Conservation (phyloP, 805 yeast genomes). For the Saccharomycopsis babjevae region DNA sequence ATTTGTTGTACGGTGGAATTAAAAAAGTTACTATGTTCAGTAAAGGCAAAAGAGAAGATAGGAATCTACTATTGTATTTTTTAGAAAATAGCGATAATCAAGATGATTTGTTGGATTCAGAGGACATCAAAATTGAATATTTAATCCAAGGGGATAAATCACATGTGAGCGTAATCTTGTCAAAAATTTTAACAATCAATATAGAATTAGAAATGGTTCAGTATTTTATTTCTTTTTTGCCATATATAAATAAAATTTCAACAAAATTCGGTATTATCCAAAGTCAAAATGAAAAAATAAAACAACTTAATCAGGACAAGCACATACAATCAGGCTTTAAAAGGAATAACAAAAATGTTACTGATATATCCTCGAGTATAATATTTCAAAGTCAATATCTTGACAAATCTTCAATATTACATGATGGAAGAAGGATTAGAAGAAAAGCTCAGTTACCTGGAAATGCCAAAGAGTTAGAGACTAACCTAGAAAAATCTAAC, state of each 20-base stretch:
- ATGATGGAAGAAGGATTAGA: neutral
- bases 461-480: neutral
- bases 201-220: neutral
- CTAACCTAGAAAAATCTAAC: neutral
- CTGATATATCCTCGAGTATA: neutral
- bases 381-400: neutral
- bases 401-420: neutral
- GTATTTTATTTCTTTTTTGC: neutral
- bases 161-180: neutral
- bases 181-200: neutral
- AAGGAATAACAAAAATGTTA: neutral
- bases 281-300: neutral
- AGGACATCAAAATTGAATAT: slow-evolving; percentile 45
- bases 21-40: slow-evolving; percentile 20
- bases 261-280: neutral
- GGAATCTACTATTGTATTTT: neutral
- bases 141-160: slow-evolving; percentile 23
- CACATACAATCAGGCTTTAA: neutral
- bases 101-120: slow-evolving; percentile 21
- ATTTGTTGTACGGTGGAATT: slow-evolving; percentile 39
- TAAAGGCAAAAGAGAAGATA: neutral
- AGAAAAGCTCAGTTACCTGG: neutral
- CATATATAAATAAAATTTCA: neutral
- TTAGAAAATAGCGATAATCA: slow-evolving; percentile 24
- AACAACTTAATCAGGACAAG: neutral